Conservation (phyloP, 2,329 filamentous ascomycete genomes). For the Penicillium decumbens region DNA sequence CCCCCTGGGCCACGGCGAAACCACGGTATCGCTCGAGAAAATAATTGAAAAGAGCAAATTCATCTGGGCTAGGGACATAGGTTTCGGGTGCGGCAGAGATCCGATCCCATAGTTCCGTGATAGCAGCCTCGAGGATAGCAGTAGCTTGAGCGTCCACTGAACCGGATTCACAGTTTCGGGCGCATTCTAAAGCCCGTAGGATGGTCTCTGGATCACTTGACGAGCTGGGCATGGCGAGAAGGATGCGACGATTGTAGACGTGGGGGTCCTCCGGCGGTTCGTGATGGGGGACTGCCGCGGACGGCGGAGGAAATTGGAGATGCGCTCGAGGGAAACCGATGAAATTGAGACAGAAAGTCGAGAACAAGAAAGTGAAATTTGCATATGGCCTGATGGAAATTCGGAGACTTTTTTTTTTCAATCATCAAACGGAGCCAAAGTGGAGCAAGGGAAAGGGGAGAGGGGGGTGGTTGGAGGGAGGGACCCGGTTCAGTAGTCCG, state of each 20-base stretch:
- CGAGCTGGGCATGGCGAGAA: constrained; percentile 28
- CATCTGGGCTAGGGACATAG: constrained; percentile 71
- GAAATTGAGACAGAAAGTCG: not conserved
- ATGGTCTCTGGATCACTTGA: constrained; percentile 45
- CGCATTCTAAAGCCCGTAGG: constrained; percentile 67
- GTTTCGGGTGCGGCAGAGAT: constrained; percentile 58
- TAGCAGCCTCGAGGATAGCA: constrained; percentile 60
- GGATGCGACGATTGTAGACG: not conserved
- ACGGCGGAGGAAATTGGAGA: constrained; percentile 3
- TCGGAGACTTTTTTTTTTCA: constrained; percentile 16
- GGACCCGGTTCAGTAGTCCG: constrained; percentile 13
- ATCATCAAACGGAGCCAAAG: constrained; percentile 20
- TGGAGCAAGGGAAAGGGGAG: constrained; percentile 18
- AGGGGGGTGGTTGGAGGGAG: not conserved
- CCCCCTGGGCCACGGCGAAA: constrained; percentile 47
- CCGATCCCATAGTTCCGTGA: constrained; percentile 63
- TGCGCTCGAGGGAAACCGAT: not conserved
- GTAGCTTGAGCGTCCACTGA: constrained; percentile 59
- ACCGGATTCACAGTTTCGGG: constrained; percentile 66
- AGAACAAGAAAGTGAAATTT: constrained; percentile 9
- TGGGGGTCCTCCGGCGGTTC: not conserved
- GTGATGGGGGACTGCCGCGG: not conserved
- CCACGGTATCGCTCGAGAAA: constrained; percentile 64
- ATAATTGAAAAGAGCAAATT: constrained; percentile 85
- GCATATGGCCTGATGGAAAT: constrained; percentile 19